Conservation (phyloP, 306 rosid species). For the Castanospermum australe region DNA sequence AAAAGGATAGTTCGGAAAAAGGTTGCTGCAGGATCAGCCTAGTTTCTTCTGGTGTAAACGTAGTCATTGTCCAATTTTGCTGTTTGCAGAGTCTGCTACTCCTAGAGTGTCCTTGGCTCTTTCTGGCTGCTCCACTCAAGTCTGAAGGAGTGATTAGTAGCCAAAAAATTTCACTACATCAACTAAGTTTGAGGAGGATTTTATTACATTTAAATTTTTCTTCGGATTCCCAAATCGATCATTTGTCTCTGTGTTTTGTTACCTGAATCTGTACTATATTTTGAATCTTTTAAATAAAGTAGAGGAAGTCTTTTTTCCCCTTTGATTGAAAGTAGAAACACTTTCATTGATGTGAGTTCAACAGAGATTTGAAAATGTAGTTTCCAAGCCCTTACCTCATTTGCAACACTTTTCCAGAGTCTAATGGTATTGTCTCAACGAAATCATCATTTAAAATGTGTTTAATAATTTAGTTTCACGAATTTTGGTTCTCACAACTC, state of each 20-base stretch:
- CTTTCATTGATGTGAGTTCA: background rate
- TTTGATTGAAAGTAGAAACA: background rate
- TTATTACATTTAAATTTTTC: slow-evolving; percentile 19
- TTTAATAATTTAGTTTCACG: background rate
- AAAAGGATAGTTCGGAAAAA: slow-evolving; percentile 88
- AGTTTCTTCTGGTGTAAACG: slow-evolving; percentile 21
- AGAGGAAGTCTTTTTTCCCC: slow-evolving; percentile 15
- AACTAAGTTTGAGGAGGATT: slow-evolving; percentile 25
- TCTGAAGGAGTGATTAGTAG: slow-evolving; percentile 23
- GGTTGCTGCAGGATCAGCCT: slow-evolving; percentile 67
- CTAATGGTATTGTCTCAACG: background rate
- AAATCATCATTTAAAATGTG: background rate
- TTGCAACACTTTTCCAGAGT: background rate
- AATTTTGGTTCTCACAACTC: background rate
- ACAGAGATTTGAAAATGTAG: background rate
- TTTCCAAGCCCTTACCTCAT: background rate
- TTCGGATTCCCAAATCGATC: slow-evolving; percentile 1
- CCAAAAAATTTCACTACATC: slow-evolving; percentile 5
- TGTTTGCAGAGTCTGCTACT: slow-evolving; percentile 21
- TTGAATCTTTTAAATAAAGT: slow-evolving; percentile 28
- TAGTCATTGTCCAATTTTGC: slow-evolving; percentile 52
- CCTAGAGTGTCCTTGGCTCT: slow-evolving; percentile 22
- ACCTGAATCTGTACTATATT: slow-evolving; percentile 17
- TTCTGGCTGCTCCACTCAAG: slow-evolving; percentile 16
- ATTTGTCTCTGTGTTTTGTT: background rate